A percentile compares a stretch with the other conserved stretches of the same genome.
Evolutionary conservation across 2,329 filamentous ascomycete genomes (phyloP).

Genomic region (Rutstroemia sp.): DNA sequence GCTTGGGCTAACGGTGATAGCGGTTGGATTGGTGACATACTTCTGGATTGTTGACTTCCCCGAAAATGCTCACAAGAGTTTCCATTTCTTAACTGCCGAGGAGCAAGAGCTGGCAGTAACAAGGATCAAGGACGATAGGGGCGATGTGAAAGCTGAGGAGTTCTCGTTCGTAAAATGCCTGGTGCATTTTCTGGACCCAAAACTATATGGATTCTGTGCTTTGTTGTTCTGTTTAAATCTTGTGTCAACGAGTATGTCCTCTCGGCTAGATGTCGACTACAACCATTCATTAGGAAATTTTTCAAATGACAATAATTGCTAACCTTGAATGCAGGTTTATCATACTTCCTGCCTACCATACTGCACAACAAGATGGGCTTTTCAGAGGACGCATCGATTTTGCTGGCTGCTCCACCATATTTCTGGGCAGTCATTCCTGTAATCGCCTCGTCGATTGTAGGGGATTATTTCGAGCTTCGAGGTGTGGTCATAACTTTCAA

Average conservation of each 20-base stretch:
- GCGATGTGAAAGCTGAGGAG: constrained; percentile 41
- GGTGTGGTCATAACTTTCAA: constrained; percentile 29
- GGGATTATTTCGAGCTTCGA: constrained; percentile 46
- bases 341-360: constrained; percentile 76
- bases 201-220: constrained; percentile 55
- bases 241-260: constrained; percentile 47
- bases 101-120: constrained; percentile 40
- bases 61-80: constrained; percentile 45
- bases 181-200: constrained; percentile 42
- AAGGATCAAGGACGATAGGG: constrained; percentile 50
- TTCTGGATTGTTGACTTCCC: constrained; percentile 59
- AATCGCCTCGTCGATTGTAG: constrained; percentile 43
- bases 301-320: neutral
- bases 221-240: constrained; percentile 64
- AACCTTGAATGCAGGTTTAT: constrained; percentile 42
- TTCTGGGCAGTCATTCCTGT: constrained; percentile 41
- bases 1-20: constrained; percentile 17
- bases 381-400: constrained; percentile 42
- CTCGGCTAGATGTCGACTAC: neutral
- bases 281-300: neutral
- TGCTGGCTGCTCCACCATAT: constrained; percentile 47
- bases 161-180: constrained; percentile 55
- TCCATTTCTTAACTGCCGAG: constrained; percentile 46
- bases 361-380: constrained; percentile 52
- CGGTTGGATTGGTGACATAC: constrained; percentile 44